Percentiles rank a stretch among this genome's conserved stretches.
phyloP scores from a whole-genome alignment of 352 stramenopile species.

The Phytopythium delawarense region DNA sequence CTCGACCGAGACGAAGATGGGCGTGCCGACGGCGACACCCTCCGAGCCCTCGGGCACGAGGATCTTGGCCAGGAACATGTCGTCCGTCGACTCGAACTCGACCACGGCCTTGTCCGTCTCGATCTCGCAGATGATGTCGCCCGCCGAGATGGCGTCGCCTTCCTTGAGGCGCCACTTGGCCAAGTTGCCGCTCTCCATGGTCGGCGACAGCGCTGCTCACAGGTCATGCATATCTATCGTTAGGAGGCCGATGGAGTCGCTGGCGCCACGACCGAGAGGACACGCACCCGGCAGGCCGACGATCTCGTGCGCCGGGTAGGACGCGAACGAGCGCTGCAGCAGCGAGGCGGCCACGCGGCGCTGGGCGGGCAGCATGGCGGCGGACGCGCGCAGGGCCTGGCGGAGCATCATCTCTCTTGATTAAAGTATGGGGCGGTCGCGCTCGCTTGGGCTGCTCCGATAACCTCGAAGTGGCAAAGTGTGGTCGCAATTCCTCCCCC shows the following conservation, averaged over 20 bases:
- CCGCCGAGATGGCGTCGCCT: conserved; percentile 90
- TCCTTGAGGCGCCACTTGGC: conserved; percentile 94
- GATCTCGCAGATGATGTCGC: conserved; percentile 96
- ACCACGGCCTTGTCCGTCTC: conserved; percentile 99
- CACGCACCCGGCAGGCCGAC: conserved; percentile 65
- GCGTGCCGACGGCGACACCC: conserved; percentile 90
- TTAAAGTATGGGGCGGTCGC: neutral
- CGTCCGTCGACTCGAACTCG: conserved; percentile 98
- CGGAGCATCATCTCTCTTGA: conserved; percentile 43
- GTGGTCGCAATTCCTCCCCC: neutral
- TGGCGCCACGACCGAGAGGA: neutral
- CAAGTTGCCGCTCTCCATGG: conserved; percentile 97
- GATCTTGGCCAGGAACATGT: conserved; percentile 96
- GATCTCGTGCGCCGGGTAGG: conserved; percentile 76
- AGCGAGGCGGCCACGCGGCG: conserved; percentile 31
- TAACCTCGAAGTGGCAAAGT: neutral
- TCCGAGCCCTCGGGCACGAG: conserved; percentile 88
- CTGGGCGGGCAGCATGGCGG: conserved; percentile 23
- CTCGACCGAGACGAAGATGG: conserved; percentile 96
- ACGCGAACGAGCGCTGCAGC: conserved; percentile 47
- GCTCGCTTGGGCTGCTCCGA: neutral
- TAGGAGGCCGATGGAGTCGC: no score
- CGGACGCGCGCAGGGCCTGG: conserved; percentile 45
- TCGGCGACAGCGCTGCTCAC: conserved; percentile 90
- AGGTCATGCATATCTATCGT: neutral